A percentile compares a stretch with the other conserved stretches of the same genome.
phyloP scores from a whole-genome alignment of 495 filamentous ascomycete species.

The Parathielavia appendiculata region DNA sequence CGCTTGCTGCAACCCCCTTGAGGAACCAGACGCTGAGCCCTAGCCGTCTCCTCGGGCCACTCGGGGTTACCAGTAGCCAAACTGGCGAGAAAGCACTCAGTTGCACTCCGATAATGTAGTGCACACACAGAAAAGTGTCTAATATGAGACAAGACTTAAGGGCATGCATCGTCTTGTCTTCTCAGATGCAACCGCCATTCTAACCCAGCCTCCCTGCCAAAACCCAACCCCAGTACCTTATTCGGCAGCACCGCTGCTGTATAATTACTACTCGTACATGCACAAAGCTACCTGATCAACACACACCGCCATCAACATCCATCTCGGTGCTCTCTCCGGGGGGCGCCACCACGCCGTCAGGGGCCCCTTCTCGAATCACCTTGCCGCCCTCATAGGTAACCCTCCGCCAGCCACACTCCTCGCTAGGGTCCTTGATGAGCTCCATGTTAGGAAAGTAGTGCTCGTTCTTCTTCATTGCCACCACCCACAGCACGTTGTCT shows the following conservation, averaged over 20 bases:
- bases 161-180: too few relatives aligned
- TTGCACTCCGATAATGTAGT: too few relatives aligned
- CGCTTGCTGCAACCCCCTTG: too few relatives aligned
- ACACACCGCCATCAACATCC: slow-evolving; percentile 26
- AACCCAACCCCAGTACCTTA: too few relatives aligned
- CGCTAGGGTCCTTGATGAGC: slow-evolving; percentile 65
- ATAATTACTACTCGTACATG: background rate
- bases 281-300: slow-evolving; percentile 4
- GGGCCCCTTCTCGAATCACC: slow-evolving; percentile 44
- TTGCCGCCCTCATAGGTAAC: slow-evolving; percentile 63
- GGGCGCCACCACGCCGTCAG: slow-evolving; percentile 35
- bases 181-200: too few relatives aligned
- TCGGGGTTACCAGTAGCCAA: too few relatives aligned
- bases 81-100: too few relatives aligned
- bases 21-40: too few relatives aligned
- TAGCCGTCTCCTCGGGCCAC: too few relatives aligned
- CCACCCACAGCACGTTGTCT: slow-evolving; percentile 95
- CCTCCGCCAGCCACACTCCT: slow-evolving; percentile 62
- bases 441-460: slow-evolving; percentile 96
- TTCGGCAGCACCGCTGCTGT: background rate
- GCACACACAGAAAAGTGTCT: too few relatives aligned
- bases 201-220: too few relatives aligned
- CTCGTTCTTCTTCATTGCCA: slow-evolving; percentile 99
- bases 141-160: too few relatives aligned
- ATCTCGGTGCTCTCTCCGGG: slow-evolving; percentile 28